phyloP scores from a whole-genome alignment of 2,329 filamentous ascomycete species.

The Cytospora leucostoma region DNA sequence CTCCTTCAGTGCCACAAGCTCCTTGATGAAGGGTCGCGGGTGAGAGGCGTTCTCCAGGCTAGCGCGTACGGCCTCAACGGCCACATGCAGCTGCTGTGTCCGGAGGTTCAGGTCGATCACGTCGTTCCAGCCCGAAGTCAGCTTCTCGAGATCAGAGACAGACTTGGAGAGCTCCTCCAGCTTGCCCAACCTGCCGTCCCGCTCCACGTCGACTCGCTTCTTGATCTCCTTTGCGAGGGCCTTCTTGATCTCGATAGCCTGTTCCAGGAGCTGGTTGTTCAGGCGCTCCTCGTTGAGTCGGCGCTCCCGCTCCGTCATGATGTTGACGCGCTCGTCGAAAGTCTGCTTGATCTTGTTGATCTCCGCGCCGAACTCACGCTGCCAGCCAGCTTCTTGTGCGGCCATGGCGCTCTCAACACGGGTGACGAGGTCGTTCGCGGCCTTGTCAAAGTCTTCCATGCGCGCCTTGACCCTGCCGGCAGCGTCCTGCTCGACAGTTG shows the following conservation, averaged over 20 bases:
- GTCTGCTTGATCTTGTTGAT: conserved; percentile 74
- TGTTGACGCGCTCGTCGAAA: conserved; percentile 78
- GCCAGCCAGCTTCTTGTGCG: conserved; percentile 79
- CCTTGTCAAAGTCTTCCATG: conserved; percentile 78
- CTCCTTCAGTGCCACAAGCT: conserved; percentile 93
- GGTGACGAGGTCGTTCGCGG: conserved; percentile 82
- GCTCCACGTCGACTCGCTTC: conserved; percentile 83
- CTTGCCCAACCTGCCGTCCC: conserved; percentile 81
- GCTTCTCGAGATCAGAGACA: conserved; percentile 80
- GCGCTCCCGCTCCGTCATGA: conserved; percentile 76
- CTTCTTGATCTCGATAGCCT: conserved; percentile 85
- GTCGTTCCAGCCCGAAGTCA: conserved; percentile 86
- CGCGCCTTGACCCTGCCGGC: conserved; percentile 74
- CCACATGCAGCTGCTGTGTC: conserved; percentile 95
- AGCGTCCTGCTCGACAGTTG: conserved; percentile 67
- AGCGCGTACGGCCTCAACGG: conserved; percentile 87
- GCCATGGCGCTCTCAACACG: conserved; percentile 84
- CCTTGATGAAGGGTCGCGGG: conserved; percentile 83
- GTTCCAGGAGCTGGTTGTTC: conserved; percentile 83
- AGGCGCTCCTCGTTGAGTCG: conserved; percentile 81
- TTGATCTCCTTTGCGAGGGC: conserved; percentile 79
- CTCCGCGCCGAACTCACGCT: conserved; percentile 83
- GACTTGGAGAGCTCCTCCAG: conserved; percentile 76
- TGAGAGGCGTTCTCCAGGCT: conserved; percentile 74
- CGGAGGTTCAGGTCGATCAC: conserved; percentile 88